phyloP scores from a whole-genome alignment of 371 early-diverging fungal species.

The Parasitella parasitica region DNA sequence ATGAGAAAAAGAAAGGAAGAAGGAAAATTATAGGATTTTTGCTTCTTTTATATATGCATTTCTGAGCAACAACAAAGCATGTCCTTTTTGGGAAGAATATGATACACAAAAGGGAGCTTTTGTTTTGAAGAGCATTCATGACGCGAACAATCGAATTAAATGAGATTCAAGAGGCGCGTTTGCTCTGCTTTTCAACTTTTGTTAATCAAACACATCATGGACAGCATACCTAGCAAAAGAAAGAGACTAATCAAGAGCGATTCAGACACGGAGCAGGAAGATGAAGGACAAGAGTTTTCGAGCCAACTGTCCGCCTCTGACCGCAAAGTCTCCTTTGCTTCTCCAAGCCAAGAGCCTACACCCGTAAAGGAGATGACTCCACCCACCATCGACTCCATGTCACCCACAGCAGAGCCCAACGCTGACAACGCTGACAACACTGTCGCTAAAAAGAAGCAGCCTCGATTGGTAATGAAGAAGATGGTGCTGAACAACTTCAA shows the following conservation, averaged over 20 bases:
- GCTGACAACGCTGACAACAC: not conserved
- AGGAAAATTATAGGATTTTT: not conserved
- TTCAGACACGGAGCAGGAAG: not conserved
- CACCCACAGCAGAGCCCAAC: not conserved
- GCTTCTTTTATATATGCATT: not conserved
- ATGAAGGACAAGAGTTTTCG: not conserved
- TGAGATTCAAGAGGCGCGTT: not conserved
- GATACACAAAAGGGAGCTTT: not conserved
- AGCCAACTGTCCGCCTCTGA: not conserved
- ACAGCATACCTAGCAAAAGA: conserved; percentile 6
- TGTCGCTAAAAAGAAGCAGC: conserved; percentile 18
- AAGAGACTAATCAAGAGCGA: not conserved
- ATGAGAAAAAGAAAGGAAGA: not conserved
- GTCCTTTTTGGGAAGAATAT: not conserved
- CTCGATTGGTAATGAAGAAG: conserved; percentile 86
- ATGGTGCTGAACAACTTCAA: conserved; percentile 96
- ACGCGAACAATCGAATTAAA: not conserved
- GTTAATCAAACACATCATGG: not conserved
- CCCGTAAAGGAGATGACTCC: not conserved
- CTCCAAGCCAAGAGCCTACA: not conserved
- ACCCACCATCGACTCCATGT: not conserved
- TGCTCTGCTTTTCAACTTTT: not conserved
- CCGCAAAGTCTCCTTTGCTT: not conserved
- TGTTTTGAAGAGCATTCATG: not conserved
- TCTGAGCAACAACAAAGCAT: not conserved